These are phyloP conservation scores for Paracoccidioides brasiliensis DNA, from an alignment of 2,329 filamentous ascomycete genomes.

Conservation along the genomic window DNA sequence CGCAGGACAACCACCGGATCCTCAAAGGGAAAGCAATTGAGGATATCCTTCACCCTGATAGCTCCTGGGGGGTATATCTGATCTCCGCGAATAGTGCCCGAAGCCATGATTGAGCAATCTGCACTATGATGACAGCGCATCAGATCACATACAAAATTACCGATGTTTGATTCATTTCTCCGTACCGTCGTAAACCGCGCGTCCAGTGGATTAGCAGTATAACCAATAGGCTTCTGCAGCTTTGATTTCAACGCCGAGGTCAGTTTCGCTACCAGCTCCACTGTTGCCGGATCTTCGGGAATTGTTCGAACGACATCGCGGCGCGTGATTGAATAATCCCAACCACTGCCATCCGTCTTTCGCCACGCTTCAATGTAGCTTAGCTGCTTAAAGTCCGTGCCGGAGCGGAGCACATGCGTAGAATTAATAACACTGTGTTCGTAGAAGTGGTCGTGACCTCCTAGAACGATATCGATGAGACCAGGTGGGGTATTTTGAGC, in stretches of 20 bases:
- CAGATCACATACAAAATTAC: slow-evolving; percentile 83
- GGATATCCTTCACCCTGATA: slow-evolving; percentile 65
- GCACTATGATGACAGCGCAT: slow-evolving; percentile 73
- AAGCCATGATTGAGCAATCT: slow-evolving; percentile 73
- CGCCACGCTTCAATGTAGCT: slow-evolving; percentile 72
- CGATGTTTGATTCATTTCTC: slow-evolving; percentile 64
- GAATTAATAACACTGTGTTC: slow-evolving; percentile 63
- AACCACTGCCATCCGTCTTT: slow-evolving; percentile 40
- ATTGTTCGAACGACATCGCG: slow-evolving; percentile 61
- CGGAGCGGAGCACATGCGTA: slow-evolving; percentile 72
- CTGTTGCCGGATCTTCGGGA: slow-evolving; percentile 47
- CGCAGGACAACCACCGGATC: slow-evolving; percentile 72
- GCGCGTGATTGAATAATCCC: slow-evolving; percentile 67
- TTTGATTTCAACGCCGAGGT: slow-evolving; percentile 63
- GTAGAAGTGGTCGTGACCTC: slow-evolving; percentile 86
- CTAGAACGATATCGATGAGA: slow-evolving; percentile 70
- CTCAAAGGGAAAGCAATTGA: slow-evolving; percentile 85
- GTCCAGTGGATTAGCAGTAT: slow-evolving; percentile 69
- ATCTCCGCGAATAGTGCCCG: slow-evolving; percentile 76
- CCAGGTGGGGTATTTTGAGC: slow-evolving; percentile 58
- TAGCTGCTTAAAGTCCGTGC: slow-evolving; percentile 83
- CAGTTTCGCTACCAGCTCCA: slow-evolving; percentile 52
- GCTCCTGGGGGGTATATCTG: slow-evolving; percentile 76
- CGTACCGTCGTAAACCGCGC: slow-evolving; percentile 76
- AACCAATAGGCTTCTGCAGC: slow-evolving; percentile 70